phyloP scores from a whole-genome alignment of 1,139 yeast genomes.

The Pichia sp. region DNA sequence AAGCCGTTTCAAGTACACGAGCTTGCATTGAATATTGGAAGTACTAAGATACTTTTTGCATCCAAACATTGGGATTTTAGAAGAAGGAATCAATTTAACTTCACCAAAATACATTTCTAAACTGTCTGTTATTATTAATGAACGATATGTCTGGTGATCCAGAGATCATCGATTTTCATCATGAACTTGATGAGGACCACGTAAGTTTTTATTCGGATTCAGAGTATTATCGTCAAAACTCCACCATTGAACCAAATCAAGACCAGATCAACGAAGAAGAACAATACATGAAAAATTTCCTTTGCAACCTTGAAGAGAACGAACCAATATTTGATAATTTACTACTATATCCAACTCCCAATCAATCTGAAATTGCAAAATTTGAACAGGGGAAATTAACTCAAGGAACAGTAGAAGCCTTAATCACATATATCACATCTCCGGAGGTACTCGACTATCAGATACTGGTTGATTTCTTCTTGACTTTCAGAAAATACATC shows the following conservation, averaged over 20 bases:
- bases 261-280: not conserved
- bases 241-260: not conserved
- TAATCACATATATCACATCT: constrained; percentile 68
- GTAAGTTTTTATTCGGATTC: no score
- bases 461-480: constrained; percentile 73
- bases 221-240: not conserved
- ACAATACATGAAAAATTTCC: constrained; percentile 14
- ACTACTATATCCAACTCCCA: constrained; percentile 24
- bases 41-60: no score
- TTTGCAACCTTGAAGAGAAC: constrained; percentile 22
- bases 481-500: constrained; percentile 71
- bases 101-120: no score
- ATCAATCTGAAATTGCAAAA: constrained; percentile 22
- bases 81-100: no score
- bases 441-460: constrained; percentile 75
- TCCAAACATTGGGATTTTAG: no score
- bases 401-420: constrained; percentile 33
- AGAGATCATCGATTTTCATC: no score
- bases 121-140: no score
- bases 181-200: constrained; percentile 12
- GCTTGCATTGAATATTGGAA: no score
- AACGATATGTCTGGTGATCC: no score
- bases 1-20: no score
- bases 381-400: constrained; percentile 12
- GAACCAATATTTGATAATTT: constrained; percentile 26